These are phyloP conservation scores for Sordariomycetes sp. DNA, from an alignment of 2,329 filamentous ascomycete genomes.

Conservation along the genomic window DNA sequence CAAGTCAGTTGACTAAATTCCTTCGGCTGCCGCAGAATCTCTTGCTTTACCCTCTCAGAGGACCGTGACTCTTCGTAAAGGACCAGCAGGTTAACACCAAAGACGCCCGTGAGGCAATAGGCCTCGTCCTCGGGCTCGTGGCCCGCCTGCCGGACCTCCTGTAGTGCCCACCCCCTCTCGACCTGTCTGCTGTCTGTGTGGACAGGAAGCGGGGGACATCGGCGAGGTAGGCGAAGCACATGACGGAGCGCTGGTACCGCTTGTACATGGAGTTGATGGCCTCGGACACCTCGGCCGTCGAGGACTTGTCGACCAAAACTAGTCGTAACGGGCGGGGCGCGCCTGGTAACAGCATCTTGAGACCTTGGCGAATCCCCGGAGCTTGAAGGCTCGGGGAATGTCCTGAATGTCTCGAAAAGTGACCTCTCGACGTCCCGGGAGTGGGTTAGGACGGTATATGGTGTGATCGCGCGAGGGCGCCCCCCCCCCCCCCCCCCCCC, in stretches of 20 bases:
- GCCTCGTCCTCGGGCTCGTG: constrained; percentile 15
- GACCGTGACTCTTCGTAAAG: constrained; percentile 16
- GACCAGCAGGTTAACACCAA: constrained; percentile 15
- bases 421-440: constrained; percentile 16
- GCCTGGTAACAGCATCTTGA: constrained; percentile 9
- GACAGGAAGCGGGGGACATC: constrained; percentile 10
- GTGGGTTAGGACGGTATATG: constrained; percentile 18
- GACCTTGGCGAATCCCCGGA: constrained; percentile 10
- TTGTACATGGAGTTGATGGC: constrained; percentile 14
- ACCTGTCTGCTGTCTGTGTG: constrained; percentile 11
- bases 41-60: constrained; percentile 19
- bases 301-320: constrained; percentile 16
- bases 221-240: constrained; percentile 14
- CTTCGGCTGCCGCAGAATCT: constrained; percentile 17
- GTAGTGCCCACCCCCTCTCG: constrained; percentile 14
- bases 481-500: too few relatives aligned
- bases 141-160: constrained; percentile 15
- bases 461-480: constrained; percentile 11
- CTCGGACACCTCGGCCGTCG: constrained; percentile 13
- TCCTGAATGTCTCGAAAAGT: constrained; percentile 10
- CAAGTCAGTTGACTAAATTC: constrained; percentile 21
- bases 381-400: not conserved
- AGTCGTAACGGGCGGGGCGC: constrained; percentile 9
- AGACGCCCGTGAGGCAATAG: constrained; percentile 16
- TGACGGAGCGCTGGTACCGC: constrained; percentile 12